These are phyloP conservation scores for Thielaviopsis musarum DNA, from an alignment of 2,329 filamentous ascomycete species.

Conservation along the genomic window DNA sequence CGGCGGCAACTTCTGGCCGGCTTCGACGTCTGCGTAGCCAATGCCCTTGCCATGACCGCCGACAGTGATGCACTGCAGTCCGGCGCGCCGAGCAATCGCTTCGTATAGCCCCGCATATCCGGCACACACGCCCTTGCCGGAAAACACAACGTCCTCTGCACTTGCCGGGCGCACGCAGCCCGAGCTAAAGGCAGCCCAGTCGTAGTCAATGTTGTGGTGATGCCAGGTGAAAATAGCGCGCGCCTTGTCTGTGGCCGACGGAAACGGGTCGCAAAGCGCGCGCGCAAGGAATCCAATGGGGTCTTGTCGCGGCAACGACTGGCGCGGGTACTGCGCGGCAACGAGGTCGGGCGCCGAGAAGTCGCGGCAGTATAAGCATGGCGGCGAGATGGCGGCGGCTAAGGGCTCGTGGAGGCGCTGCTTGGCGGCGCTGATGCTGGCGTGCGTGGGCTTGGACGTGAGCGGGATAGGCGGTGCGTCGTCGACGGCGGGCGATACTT, in stretches of 20 bases:
- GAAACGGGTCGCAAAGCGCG: conserved; percentile 62
- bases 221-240: conserved; percentile 88
- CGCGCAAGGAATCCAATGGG: conserved; percentile 60
- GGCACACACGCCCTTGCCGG: conserved; percentile 75
- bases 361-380: conserved; percentile 73
- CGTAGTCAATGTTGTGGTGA: conserved; percentile 83
- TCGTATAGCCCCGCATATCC: conserved; percentile 77
- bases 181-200: conserved; percentile 62
- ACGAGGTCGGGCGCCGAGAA: conserved; percentile 68
- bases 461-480: conserved; percentile 33
- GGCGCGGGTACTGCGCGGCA: conserved; percentile 58
- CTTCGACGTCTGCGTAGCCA: conserved; percentile 45
- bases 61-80: conserved; percentile 60
- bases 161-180: conserved; percentile 49
- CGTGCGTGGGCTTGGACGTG: conserved; percentile 32
- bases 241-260: conserved; percentile 76
- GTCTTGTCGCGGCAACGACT: conserved; percentile 47
- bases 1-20: conserved; percentile 49
- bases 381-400: conserved; percentile 18
- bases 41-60: conserved; percentile 75
- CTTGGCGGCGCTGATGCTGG: conserved; percentile 19
- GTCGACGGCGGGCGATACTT: conserved; percentile 8
- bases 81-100: conserved; percentile 60
- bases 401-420: conserved; percentile 25
- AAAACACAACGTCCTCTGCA: conserved; percentile 55